phyloP scores from a whole-genome alignment of 169 alveolate genomes.

The Miamiensis avidus region DNA sequence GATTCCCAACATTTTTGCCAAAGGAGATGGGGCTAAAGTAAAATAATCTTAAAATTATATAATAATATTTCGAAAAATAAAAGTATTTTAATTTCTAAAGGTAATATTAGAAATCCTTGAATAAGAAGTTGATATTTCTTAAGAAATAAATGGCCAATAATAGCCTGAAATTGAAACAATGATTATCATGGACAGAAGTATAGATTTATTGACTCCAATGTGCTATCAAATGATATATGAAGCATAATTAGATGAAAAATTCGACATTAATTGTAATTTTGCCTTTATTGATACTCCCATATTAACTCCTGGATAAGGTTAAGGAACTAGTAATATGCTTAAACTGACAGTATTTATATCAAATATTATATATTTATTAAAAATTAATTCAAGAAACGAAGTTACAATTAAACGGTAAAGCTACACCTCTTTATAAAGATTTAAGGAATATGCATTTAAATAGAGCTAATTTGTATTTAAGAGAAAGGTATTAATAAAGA shows the following conservation, averaged over 20 bases:
- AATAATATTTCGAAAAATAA: no score
- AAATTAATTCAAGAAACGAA: no score
- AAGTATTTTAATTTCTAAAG: not conserved
- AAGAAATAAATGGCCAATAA: not conserved
- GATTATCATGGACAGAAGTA: slow-evolving; percentile 32
- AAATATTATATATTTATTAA: no score
- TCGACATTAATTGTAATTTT: not conserved
- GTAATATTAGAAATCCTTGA: not conserved
- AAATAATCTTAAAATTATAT: no score
- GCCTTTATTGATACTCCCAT: not conserved
- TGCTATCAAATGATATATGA: slow-evolving; percentile 31
- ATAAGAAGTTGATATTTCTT: not conserved
- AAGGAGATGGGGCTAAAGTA: slow-evolving; percentile 25
- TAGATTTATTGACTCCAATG: slow-evolving; percentile 38
- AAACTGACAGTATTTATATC: no score
- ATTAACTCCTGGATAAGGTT: no score
- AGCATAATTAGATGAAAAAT: slow-evolving; percentile 35
- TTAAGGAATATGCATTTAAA: no score
- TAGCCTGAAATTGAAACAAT: slow-evolving; percentile 28
- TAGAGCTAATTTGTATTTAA: no score
- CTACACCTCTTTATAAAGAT: no score
- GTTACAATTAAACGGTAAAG: no score
- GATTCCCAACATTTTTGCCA: slow-evolving; percentile 1
- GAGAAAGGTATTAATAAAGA: no score
- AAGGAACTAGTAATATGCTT: no score